These are phyloP conservation scores for Irpex sp. DNA, from an alignment of 1,284 basidiomycete genomes.

Conservation along the genomic window DNA sequence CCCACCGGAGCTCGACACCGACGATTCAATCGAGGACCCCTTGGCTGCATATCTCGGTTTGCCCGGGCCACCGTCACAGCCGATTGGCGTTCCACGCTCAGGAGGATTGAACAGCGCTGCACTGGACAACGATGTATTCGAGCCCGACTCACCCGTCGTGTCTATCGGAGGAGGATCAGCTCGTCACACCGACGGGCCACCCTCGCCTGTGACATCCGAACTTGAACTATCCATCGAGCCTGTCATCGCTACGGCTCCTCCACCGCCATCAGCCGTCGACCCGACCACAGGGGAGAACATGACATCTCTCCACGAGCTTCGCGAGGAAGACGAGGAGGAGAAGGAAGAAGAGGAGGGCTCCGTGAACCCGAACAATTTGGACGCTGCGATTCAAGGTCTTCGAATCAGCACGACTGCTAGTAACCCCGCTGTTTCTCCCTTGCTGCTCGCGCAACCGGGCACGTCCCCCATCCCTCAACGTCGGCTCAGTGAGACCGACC, in stretches of 20 bases:
- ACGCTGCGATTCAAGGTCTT: conserved; percentile 4
- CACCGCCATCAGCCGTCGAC: conserved; percentile 12
- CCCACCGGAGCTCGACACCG: conserved; percentile 69
- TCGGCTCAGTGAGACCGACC: conserved; percentile 4
- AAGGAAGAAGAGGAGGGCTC: conserved; percentile 1
- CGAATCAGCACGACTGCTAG: conserved; percentile 6
- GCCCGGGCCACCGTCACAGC: conserved; percentile 3
- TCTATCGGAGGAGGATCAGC: background rate
- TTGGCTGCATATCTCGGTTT: conserved; percentile 3
- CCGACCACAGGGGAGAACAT: conserved; percentile 13
- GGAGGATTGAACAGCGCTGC: conserved; percentile 1
- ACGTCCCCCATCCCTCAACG: conserved; percentile 3
- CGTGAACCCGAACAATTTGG: background rate
- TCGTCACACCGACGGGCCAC: conserved; percentile 3
- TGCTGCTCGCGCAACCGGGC: background rate
- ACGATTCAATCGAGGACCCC: conserved; percentile 25
- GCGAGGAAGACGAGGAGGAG: conserved; percentile 14
- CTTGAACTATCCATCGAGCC: conserved; percentile 11
- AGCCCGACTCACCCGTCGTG: conserved; percentile 18
- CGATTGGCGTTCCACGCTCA: background rate
- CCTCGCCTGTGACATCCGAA: conserved; percentile 11
- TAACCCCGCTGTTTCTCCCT: conserved; percentile 5
- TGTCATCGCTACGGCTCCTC: conserved; percentile 6
- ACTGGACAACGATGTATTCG: conserved; percentile 15
- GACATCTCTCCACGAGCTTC: conserved; percentile 13